Base-by-base conservation (phyloP, 2,329 filamentous ascomycete species). In the Fusarium sp. region DNA sequence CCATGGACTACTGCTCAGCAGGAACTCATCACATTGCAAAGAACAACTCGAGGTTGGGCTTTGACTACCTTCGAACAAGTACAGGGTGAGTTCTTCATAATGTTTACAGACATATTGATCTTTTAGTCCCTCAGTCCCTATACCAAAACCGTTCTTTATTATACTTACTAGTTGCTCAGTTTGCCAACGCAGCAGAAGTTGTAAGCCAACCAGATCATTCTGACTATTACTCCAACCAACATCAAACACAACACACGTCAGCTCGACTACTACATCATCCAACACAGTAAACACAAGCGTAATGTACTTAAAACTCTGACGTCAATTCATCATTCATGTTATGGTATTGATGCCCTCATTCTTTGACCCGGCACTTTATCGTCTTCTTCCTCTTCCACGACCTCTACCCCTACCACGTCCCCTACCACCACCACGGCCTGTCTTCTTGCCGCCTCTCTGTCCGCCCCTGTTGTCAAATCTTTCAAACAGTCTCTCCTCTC, bases 401-500 rank as follows among this genome's bases (percentile, higher is more conserved):
- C 73, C 71, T 58, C 70, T 74, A 19, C 76, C 74, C 14, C 77
- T 70, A 26, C 65, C 65, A 25, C 77, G 49, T 39, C 75, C 69
- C 37, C 77, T 76, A 5, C 79, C 77, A 11, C 82, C 78, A 11
- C 83, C 79, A 14, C 84, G 77, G n/a, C 84, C 79, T 11, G 79
- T 82, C 69, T 80, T 75, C n/a, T 78, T 80, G 25, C 80, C 79
- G 21, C 80, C 79, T 46, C 81, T 79, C 34, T 77, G 78, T 11
- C 80, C 79, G 45, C 78, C 76, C 55, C 76, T 80, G 65, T 74
- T 82, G 70, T 77, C 84, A 69, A 86, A 85, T 53, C 88, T 81
- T 75, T 90, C 88, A 74, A 89, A 93, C 39, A 97, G 75, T 78
- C 82, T 88, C 79, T 97, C 93, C 67, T 89, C 86, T 1, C 85